Evolutionary conservation across 108 stramenopile genomes (phyloP).

Genomic region (Cyclotella cryptica): DNA sequence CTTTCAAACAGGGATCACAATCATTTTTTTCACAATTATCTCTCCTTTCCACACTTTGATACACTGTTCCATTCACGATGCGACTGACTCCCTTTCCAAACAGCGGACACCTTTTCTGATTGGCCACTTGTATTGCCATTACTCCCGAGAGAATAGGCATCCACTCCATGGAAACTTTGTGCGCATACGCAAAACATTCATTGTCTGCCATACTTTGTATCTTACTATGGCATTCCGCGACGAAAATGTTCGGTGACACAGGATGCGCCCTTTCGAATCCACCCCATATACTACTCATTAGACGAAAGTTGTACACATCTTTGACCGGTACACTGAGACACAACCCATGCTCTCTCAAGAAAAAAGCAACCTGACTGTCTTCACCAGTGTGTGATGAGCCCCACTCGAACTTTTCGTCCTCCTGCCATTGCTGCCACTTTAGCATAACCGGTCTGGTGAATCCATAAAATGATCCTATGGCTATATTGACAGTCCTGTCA

Average conservation of each 20-base stretch:
- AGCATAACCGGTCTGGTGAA: slow-evolving; percentile 6
- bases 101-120: slow-evolving; percentile 16
- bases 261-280: slow-evolving; percentile 13
- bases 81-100: slow-evolving; percentile 19
- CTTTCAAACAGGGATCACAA: slow-evolving; percentile 32
- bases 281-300: slow-evolving; percentile 12
- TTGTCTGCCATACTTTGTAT: slow-evolving; percentile 6
- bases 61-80: slow-evolving; percentile 24
- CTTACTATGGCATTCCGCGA: not conserved
- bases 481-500: slow-evolving; percentile 15
- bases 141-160: slow-evolving; percentile 12
- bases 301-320: not conserved
- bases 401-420: not conserved
- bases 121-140: slow-evolving; percentile 12
- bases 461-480: slow-evolving; percentile 31
- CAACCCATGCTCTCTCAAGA: slow-evolving; percentile 22
- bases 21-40: not conserved
- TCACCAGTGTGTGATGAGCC: slow-evolving; percentile 6
- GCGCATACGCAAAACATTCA: slow-evolving; percentile 21
- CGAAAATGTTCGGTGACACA: not conserved
- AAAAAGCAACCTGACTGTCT: slow-evolving; percentile 23
- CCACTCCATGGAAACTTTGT: slow-evolving; percentile 22
- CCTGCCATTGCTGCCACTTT: slow-evolving; percentile 12
- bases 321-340: slow-evolving; percentile 14
- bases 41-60: slow-evolving; percentile 4